Evolutionary conservation across 805 yeast species (phyloP).

Genomic region (Saturnispora sekii): DNA sequence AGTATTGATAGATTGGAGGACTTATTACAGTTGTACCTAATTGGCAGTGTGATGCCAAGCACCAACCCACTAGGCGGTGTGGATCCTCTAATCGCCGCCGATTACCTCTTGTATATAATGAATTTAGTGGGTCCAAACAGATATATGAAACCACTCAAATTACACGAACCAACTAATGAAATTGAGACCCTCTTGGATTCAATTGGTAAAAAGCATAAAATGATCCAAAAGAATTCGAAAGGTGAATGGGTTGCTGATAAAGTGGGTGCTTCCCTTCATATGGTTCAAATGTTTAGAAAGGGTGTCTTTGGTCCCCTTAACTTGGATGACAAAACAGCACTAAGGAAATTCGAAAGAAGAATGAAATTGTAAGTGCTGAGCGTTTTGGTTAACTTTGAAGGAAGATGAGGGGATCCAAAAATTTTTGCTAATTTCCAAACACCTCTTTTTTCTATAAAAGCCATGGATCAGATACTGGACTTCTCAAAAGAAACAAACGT

Average conservation of each 20-base stretch:
- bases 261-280: conserved; percentile 50
- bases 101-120: conserved; percentile 64
- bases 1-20: conserved; percentile 52
- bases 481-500: conserved; percentile 80
- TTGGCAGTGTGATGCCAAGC: conserved; percentile 63
- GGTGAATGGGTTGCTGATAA: conserved; percentile 36
- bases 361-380: too few relatives aligned
- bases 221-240: conserved; percentile 12
- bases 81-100: conserved; percentile 82
- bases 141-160: conserved; percentile 1
- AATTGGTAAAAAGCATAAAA: conserved; percentile 33
- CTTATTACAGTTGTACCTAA: conserved; percentile 64
- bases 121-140: conserved; percentile 43
- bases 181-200: conserved; percentile 44
- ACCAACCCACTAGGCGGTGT: conserved; percentile 30
- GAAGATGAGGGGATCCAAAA: too few relatives aligned
- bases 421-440: neutral
- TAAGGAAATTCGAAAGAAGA: conserved; percentile 5
- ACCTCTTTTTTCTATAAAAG: neutral
- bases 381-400: neutral
- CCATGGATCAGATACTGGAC: conserved; percentile 83
- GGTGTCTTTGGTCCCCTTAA: conserved; percentile 35
- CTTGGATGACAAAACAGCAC: conserved; percentile 20
- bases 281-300: conserved; percentile 53
- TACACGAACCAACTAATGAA: conserved; percentile 61